Percentiles rank a stretch among this genome's conserved stretches.
Conservation (phyloP, 2,329 filamentous ascomycete species). For the Colletotrichum sidae region DNA sequence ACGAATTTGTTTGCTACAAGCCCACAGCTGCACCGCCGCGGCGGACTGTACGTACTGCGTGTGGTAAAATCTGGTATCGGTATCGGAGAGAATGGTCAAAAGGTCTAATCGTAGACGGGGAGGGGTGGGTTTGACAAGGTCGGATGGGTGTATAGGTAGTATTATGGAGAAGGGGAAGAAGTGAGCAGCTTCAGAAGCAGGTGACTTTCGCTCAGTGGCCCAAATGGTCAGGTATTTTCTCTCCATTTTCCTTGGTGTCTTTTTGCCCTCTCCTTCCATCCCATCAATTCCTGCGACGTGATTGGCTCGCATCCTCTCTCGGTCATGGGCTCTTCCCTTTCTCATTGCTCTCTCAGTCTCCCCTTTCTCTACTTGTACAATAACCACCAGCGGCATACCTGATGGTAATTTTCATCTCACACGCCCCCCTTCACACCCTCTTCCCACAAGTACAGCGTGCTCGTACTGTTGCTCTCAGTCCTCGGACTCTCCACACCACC, state of each 20-base stretch:
- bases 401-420: not conserved
- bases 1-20: conserved; percentile 36
- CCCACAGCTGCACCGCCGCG: conserved; percentile 35
- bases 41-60: conserved; percentile 18
- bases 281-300: conserved; percentile 21
- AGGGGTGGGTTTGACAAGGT: conserved; percentile 27
- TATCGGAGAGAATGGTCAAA: conserved; percentile 6
- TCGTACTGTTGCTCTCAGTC: conserved; percentile 27
- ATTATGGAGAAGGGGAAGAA: conserved; percentile 6
- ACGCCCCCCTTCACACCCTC: conserved; percentile 9
- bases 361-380: not conserved
- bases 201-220: conserved; percentile 15
- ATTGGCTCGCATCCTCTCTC: conserved; percentile 11
- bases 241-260: not conserved
- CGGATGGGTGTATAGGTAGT: conserved; percentile 29
- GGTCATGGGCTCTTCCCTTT: conserved; percentile 26
- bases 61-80: too few relatives aligned
- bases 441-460: not conserved
- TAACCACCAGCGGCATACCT: too few relatives aligned
- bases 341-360: conserved; percentile 12
- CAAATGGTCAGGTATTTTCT: conserved; percentile 13
- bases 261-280: conserved; percentile 30
- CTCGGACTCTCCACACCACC: conserved; percentile 37
- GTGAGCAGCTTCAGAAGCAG: conserved; percentile 8
- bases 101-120: conserved; percentile 31